Evolutionary conservation across 192 early-diverging fungal species (phyloP).

Genomic region (Linnemannia schmuckeri): DNA sequence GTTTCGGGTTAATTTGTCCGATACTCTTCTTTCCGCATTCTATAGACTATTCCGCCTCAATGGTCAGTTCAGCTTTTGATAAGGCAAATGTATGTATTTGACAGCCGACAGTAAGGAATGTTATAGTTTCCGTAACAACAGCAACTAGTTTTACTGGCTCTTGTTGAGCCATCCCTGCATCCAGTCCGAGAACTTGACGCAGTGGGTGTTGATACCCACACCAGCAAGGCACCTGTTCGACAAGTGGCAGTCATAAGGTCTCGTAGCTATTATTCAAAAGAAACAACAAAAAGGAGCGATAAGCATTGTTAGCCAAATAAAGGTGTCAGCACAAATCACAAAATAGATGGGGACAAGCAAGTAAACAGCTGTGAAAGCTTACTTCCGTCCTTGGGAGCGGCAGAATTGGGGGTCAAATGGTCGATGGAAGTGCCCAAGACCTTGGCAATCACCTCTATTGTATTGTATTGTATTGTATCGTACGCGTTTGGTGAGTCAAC

Average conservation of each 20-base stretch:
- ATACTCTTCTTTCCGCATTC: neutral
- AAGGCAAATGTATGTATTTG: neutral
- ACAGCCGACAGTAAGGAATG: no score
- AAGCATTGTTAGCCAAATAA: neutral
- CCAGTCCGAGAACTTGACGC: conserved; percentile 71
- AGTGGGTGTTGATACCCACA: conserved; percentile 64
- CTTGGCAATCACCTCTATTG: conserved; percentile 64
- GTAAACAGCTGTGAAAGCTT: conserved; percentile 27
- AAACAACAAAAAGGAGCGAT: neutral
- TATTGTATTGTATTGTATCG: neutral
- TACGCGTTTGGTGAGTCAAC: neutral
- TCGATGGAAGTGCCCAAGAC: conserved; percentile 59
- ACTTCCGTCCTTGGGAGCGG: conserved; percentile 37
- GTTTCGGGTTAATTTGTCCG: neutral
- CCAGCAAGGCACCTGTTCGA: conserved; percentile 70
- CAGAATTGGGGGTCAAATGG: conserved; percentile 63
- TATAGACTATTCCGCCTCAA: neutral
- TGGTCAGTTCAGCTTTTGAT: neutral
- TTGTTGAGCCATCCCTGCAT: conserved; percentile 43
- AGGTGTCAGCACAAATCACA: neutral
- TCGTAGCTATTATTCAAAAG: conserved; percentile 56
- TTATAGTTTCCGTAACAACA: no score
- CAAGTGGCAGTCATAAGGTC: conserved; percentile 76
- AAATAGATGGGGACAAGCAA: neutral
- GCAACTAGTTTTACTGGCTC: neutral